These are phyloP conservation scores for Klebsormidium nitens DNA, from an alignment of 139 green algal genomes.

Conservation along the genomic window DNA sequence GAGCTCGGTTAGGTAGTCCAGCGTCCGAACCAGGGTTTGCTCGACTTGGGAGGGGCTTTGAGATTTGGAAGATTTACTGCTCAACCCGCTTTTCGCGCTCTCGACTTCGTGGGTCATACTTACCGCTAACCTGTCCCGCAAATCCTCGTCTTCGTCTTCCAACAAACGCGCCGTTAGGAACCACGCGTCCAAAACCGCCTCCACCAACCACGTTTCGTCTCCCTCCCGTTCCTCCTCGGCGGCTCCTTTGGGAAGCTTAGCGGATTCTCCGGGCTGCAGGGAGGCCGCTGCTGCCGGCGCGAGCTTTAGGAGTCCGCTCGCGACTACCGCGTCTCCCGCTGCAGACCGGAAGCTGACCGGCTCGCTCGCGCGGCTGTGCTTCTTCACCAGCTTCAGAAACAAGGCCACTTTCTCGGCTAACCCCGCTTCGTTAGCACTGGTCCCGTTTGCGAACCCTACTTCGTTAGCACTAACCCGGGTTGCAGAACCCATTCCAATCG, in stretches of 20 bases:
- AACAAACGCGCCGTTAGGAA: constrained; percentile 46
- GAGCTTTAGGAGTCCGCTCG: constrained; percentile 27
- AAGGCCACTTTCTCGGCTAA: too few species aligned
- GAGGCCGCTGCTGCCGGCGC: too few species aligned
- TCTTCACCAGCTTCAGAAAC: constrained; percentile 13
- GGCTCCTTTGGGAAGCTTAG: too few species aligned
- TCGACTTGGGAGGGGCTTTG: constrained; percentile 26
- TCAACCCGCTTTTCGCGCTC: not conserved
- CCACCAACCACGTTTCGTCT: not conserved
- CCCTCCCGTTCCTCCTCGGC: not conserved
- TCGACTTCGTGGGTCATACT: constrained; percentile 7
- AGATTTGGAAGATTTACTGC: not conserved
- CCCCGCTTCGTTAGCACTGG: too few species aligned
- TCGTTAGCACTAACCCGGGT: too few species aligned
- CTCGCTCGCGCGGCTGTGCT: constrained; percentile 10
- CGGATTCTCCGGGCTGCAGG: constrained; percentile 3
- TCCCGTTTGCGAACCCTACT: too few species aligned
- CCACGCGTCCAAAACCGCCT: constrained; percentile 49
- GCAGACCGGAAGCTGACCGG: constrained; percentile 18
- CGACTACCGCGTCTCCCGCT: constrained; percentile 21
- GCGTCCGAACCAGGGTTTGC: constrained; percentile 14
- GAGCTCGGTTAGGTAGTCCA: constrained; percentile 10
- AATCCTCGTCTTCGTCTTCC: constrained; percentile 68
- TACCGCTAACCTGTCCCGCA: constrained; percentile 16
- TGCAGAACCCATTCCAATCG: too few species aligned